Evolutionary conservation across 345 rosid genomes (phyloP), one percentile per base, ranked within the genome.

Genomic region (Zanthoxylum bungeanum): DNA sequence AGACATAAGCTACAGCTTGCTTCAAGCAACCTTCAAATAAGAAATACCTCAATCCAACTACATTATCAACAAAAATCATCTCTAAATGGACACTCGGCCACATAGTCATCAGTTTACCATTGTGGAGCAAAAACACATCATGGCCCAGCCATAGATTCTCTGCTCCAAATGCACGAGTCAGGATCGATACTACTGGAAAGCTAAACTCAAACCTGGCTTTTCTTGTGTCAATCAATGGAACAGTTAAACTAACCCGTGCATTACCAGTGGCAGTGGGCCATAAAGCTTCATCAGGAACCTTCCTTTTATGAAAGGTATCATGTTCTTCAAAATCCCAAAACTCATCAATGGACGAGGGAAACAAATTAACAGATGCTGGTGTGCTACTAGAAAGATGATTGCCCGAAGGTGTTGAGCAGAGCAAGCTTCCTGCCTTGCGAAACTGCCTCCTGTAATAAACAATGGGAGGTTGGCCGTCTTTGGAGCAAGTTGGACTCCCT

Each of bases 41-140:
- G 9, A 91, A 79, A 77, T 86, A 77, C 85, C 89, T 86, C 76
- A 92, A 73, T 53, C 99, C 98, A 82, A 76, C 89, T 44, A 81
- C 67, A 78, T 81, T 91, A 74, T 91, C 89, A 7, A 92, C 80
- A 78, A 95, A 87, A 80, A 90, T 87, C 85, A 92, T 87, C 88
- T 95, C 98, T 86, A 95, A 80, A 67, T 87, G 80, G 73, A 91
- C 87, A 75, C 76, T 82, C 70, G 98, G 98, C 97, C 93, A 86
- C 42, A 70, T 50, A 52, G 72, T 65, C 69, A 73, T 81, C 73
- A 92, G 64, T 30, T 51, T 76, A 79, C 99, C 98, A 80, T 75
- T 60, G 62, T 74, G 88, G 77, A 82, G 88, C 75, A 88, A 83
- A 36, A 77, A 47, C 4, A 82, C 60, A 50, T 80, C 71, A 75